Percentiles rank a stretch among this genome's conserved stretches.
These are phyloP conservation scores for Kodamaea kakaduensis DNA, from an alignment of 805 yeast species.

Conservation along the genomic window DNA sequence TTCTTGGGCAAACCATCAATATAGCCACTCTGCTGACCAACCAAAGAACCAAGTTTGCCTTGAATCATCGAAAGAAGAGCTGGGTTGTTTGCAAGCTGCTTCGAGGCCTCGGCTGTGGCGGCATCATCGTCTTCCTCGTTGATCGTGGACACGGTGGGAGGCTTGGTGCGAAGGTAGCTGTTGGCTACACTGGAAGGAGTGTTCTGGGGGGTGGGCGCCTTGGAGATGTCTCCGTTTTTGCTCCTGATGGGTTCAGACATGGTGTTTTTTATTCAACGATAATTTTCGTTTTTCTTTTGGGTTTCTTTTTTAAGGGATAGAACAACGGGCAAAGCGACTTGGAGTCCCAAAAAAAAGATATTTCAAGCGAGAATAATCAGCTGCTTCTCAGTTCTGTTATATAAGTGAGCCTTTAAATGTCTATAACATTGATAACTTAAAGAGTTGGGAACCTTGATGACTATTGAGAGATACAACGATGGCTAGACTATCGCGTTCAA, in stretches of 20 bases:
- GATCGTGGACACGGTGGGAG: conserved; percentile 60
- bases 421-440: no score
- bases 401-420: no score
- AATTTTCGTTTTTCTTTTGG: conserved; percentile 1
- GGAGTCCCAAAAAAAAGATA: no score
- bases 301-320: conserved; percentile 5
- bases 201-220: conserved; percentile 98
- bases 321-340: no score
- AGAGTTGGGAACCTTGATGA: no score
- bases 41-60: conserved; percentile 77
- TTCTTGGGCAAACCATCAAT: conserved; percentile 67
- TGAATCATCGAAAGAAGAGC: conserved; percentile 82
- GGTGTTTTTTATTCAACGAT: conserved; percentile 4
- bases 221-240: conserved; percentile 67
- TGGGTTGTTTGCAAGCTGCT: conserved; percentile 70
- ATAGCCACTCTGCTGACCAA: conserved; percentile 86
- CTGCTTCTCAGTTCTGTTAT: no score
- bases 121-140: conserved; percentile 54
- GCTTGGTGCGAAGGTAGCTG: conserved; percentile 63
- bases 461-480: no score
- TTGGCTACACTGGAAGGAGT: conserved; percentile 87
- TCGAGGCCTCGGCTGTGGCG: conserved; percentile 27
- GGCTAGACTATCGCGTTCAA: no score
- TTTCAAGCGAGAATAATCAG: no score
- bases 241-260: conserved; percentile 88